Base-by-base conservation (phyloP, 2,329 filamentous ascomycete species). In the Pseudocercospora eumusae region DNA sequence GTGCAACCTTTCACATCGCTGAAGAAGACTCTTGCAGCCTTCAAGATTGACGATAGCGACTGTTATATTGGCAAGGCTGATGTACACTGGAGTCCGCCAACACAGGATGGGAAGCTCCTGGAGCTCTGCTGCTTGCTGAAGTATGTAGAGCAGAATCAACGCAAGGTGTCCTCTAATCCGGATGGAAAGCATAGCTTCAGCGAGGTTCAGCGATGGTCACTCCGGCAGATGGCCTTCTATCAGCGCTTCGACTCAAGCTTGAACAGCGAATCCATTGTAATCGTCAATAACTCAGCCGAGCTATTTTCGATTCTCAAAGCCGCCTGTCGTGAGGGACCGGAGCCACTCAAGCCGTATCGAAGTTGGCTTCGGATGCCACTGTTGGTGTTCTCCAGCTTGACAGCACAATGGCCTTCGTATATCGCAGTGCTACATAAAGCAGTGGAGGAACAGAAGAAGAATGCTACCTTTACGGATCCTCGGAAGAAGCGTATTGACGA, bases 171-270 rank as follows among this genome's bases (percentile, higher is more conserved):
- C 9, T 7, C 1, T 5, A 54, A 54, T 6, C 23, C 44, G 3
- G n/a, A 44, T 13, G 56, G 44, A 6, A 44, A 27, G 20, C 20
- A 57, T 13, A 28, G 21, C 11, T 44, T 42, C 28, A 18, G 20
- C 18, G 60, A 56, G 18, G 45, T 56, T 3, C 47, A 58, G 20
- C 25, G 45, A 21, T 62, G 50, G 49, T 62, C 60, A 11, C 18
- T 62, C n/a, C 60, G 60, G 18, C 60, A 62, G n/a, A 62, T 62
- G 60, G 60, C 33, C 8, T 49, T 59, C 57, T 62, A 59, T 25
- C 56, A 59, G 27, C 42, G 20, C 6, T 49, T 44, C 18, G 20
- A 55, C 25, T 0, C 49, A 4, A 2, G 2, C 21, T 7, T 9
- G 11, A 18, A 49, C 8, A 10, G 21, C 10, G 60, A 62, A 21